phyloP scores from a whole-genome alignment of 345 rosid genomes.

The Odontarrhena argentea region DNA sequence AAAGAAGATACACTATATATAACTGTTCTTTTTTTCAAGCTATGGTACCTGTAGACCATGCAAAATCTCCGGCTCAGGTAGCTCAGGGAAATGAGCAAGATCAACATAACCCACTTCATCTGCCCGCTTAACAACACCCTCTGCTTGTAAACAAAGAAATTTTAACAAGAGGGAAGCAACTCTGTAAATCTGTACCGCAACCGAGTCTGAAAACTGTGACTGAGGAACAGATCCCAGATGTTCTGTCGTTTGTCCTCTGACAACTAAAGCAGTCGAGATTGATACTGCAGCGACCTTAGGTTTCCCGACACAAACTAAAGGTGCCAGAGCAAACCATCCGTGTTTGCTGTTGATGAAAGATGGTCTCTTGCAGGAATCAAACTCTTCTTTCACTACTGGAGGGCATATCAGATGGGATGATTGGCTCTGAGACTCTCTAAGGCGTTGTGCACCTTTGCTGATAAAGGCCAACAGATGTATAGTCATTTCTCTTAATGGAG shows the following conservation, averaged over 20 bases:
- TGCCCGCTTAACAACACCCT: constrained; percentile 79
- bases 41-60: constrained; percentile 80
- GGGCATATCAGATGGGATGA: constrained; percentile 58
- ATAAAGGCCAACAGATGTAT: constrained; percentile 85
- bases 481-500: constrained; percentile 75
- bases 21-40: constrained; percentile 3
- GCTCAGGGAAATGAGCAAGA: constrained; percentile 89
- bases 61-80: constrained; percentile 92
- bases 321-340: constrained; percentile 89
- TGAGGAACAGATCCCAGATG: constrained; percentile 45
- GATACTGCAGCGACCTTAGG: constrained; percentile 49
- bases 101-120: constrained; percentile 85
- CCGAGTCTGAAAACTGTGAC: constrained; percentile 72
- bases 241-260: constrained; percentile 56
- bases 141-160: constrained; percentile 82
- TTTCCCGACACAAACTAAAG: constrained; percentile 57
- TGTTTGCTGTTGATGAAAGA: constrained; percentile 60
- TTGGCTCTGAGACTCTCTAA: constrained; percentile 58
- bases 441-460: constrained; percentile 69
- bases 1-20: neutral
- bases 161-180: constrained; percentile 72
- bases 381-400: constrained; percentile 67
- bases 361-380: constrained; percentile 61
- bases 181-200: constrained; percentile 80
- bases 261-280: constrained; percentile 49